These are phyloP conservation scores for Symbiodinium pilosum DNA, from an alignment of 73 alveolate species.

Conservation along the genomic window DNA sequence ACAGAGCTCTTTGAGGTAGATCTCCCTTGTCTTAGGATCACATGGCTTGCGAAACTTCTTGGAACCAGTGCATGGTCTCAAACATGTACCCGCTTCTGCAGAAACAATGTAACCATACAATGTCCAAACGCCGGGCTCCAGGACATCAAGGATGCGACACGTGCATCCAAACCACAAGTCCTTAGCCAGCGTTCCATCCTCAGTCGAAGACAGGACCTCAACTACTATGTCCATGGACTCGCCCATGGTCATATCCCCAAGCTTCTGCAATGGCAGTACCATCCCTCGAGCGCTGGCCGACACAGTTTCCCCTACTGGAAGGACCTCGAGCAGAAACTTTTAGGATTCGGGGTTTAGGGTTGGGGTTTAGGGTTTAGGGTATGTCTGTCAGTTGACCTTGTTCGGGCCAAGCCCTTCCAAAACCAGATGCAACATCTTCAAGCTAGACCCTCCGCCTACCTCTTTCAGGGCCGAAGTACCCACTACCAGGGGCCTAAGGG, in stretches of 20 bases:
- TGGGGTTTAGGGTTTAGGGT: too few species aligned
- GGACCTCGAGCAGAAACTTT: not conserved
- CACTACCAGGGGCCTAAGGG: too few species aligned
- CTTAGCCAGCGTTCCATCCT: not conserved
- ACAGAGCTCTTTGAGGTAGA: not conserved
- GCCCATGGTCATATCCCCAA: not conserved
- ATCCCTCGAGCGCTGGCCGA: not conserved
- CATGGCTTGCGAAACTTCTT: too few species aligned
- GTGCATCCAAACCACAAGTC: not conserved
- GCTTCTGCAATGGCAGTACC: not conserved
- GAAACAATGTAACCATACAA: not conserved
- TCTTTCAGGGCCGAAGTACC: too few species aligned
- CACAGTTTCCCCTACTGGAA: not conserved
- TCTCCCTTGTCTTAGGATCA: not conserved
- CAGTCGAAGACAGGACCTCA: not conserved
- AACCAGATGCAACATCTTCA: too few species aligned
- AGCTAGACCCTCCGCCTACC: too few species aligned
- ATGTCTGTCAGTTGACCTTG: too few species aligned
- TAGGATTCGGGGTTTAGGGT: too few species aligned
- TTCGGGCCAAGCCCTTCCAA: too few species aligned
- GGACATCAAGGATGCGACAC: too few species aligned
- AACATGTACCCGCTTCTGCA: not conserved
- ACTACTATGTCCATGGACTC: not conserved
- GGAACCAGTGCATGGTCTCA: not conserved
- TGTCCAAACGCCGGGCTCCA: not conserved